Evolutionary conservation across 305 asterid species (phyloP).

Genomic region (Salvia sclarea): DNA sequence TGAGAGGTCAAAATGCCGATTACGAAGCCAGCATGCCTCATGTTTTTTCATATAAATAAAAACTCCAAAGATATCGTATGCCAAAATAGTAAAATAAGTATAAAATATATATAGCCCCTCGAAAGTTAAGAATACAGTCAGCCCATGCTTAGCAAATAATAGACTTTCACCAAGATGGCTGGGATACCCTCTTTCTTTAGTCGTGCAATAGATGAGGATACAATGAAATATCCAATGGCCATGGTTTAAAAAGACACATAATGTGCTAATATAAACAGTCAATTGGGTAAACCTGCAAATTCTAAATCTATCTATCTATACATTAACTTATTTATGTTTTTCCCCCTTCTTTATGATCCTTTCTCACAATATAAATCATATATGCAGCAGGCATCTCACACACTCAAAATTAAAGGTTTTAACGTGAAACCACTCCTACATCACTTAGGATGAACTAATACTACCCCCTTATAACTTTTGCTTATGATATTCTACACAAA

Average conservation of each 20-base stretch:
- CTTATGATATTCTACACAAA: background rate
- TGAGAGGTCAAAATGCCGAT: background rate
- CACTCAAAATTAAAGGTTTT: background rate
- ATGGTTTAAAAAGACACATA: background rate
- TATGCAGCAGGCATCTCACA: background rate
- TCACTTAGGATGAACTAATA: constrained; percentile 2
- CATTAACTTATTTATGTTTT: background rate
- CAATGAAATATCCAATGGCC: background rate
- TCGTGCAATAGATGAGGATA: background rate
- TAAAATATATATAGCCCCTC: background rate
- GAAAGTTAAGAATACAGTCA: background rate
- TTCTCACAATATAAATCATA: background rate
- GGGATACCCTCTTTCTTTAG: background rate
- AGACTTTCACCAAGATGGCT: background rate
- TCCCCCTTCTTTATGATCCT: background rate
- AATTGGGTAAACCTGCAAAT: background rate
- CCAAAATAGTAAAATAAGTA: background rate
- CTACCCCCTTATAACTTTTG: background rate
- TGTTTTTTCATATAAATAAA: background rate
- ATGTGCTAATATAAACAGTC: background rate
- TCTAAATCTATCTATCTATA: background rate
- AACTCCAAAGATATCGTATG: background rate
- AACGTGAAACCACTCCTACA: background rate
- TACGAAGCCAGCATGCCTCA: background rate
- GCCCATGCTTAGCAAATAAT: background rate